Conservation (phyloP, 495 filamentous ascomycete species). For the Melanomma pulvis-pyrius region DNA sequence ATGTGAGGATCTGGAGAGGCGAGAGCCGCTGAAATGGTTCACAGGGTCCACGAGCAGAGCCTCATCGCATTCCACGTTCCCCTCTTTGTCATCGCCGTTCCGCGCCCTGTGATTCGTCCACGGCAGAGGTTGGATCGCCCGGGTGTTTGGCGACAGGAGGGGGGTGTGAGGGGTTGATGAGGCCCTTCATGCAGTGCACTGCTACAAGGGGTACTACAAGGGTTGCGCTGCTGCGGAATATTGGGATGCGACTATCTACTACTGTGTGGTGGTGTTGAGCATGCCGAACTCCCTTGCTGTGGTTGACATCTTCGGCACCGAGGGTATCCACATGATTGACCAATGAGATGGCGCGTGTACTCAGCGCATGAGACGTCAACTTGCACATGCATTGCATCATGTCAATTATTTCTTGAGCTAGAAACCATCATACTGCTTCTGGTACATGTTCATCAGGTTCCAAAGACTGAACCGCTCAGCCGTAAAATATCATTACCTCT, state of each 20-base stretch:
- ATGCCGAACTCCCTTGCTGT: background rate
- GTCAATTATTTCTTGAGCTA: background rate
- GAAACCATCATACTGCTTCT: no score
- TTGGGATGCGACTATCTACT: background rate
- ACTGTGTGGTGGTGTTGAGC: background rate
- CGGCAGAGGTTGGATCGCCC: background rate
- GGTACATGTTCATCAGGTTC: no score
- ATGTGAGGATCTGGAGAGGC: background rate
- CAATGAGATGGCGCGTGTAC: background rate
- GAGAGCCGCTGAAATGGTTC: background rate
- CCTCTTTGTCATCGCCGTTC: conserved; percentile 5
- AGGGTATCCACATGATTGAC: background rate
- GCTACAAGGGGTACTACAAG: background rate
- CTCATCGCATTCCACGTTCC: background rate
- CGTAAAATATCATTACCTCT: background rate
- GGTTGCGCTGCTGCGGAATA: background rate
- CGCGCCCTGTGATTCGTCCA: background rate
- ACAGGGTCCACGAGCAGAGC: conserved; percentile 15
- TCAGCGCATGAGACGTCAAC: background rate
- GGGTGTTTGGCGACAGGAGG: background rate
- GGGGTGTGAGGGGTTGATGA: conserved; percentile 3
- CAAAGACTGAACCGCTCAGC: background rate
- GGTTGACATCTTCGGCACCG: background rate
- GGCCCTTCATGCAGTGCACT: background rate
- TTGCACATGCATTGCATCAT: background rate